Evolutionary conservation across 169 alveolate species (phyloP).

Genomic region (Plasmodium knowlesi): DNA sequence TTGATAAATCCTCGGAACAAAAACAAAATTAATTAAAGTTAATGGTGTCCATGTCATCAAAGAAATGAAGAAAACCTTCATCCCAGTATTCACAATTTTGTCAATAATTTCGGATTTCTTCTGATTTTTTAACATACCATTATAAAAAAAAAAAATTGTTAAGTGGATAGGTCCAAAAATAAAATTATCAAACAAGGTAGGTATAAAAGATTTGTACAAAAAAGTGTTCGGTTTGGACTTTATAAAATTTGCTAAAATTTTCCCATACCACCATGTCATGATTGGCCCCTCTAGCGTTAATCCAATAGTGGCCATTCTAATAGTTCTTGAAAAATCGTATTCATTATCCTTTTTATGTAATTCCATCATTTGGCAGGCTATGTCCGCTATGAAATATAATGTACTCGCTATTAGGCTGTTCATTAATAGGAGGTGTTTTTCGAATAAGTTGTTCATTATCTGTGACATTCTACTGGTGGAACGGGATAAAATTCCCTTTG

Average conservation of each 20-base stretch:
- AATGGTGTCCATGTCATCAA: conserved; percentile 75
- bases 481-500: conserved; percentile 4
- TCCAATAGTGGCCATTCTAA: conserved; percentile 65
- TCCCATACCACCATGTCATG: conserved; percentile 77
- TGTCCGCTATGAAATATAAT: conserved; percentile 62
- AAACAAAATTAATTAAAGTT: conserved; percentile 72
- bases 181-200: conserved; percentile 74
- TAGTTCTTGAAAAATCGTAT: conserved; percentile 52
- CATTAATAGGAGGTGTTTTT: conserved; percentile 74
- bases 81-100: conserved; percentile 70
- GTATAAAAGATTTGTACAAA: conserved; percentile 70
- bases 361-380: conserved; percentile 69
- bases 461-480: background rate
- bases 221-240: conserved; percentile 68
- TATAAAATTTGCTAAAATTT: conserved; percentile 61
- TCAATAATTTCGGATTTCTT: conserved; percentile 52
- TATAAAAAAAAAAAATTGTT: conserved; percentile 65
- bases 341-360: conserved; percentile 1
- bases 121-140: conserved; percentile 71
- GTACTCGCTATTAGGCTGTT: conserved; percentile 61
- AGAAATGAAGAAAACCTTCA: conserved; percentile 62
- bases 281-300: conserved; percentile 67
- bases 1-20: conserved; percentile 72
- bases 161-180: conserved; percentile 73
- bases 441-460: conserved; percentile 66